Evolutionary conservation across 2,329 filamentous ascomycete genomes (phyloP).

Genomic region (Ilyonectria robusta): DNA sequence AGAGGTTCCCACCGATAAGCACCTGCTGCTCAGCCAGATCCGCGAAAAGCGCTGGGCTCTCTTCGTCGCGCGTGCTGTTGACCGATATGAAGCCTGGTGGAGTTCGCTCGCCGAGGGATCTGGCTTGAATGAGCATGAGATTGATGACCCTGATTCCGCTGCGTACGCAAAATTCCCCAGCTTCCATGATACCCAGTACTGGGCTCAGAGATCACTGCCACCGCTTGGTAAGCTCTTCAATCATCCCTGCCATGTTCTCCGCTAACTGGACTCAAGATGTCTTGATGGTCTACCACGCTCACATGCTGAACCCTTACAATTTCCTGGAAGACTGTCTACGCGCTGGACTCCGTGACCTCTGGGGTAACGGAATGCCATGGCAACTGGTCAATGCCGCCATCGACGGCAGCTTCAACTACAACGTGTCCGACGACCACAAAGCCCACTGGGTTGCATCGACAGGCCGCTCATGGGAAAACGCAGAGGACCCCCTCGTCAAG

Average conservation of each 20-base stretch:
- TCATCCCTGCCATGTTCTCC: too few species aligned
- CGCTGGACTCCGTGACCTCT: slow-evolving; percentile 51
- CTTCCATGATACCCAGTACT: slow-evolving; percentile 20
- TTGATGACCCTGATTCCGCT: slow-evolving; percentile 1
- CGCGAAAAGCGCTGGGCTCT: slow-evolving; percentile 78
- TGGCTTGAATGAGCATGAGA: slow-evolving; percentile 29
- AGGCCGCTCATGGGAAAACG: slow-evolving; percentile 68
- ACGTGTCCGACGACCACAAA: slow-evolving; percentile 57
- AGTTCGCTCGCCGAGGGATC: slow-evolving; percentile 22
- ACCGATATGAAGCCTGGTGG: slow-evolving; percentile 76
- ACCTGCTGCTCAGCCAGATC: slow-evolving; percentile 60
- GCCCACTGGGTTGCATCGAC: slow-evolving; percentile 61
- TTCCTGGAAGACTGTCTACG: slow-evolving; percentile 48
- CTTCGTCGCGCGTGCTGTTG: slow-evolving; percentile 74
- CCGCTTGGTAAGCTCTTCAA: slow-evolving; percentile 38
- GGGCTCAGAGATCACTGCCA: slow-evolving; percentile 36
- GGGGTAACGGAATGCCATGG: slow-evolving; percentile 76
- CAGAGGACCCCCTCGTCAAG: slow-evolving; percentile 61
- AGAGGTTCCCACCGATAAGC: slow-evolving; percentile 44
- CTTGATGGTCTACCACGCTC: slow-evolving; percentile 80
- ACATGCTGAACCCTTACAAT: slow-evolving; percentile 77
- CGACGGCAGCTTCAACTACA: slow-evolving; percentile 68
- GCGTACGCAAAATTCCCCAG: slow-evolving; percentile 31
- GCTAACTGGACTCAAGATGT: slow-evolving; percentile 63
- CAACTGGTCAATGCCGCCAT: slow-evolving; percentile 67